A percentile compares a stretch with the other conserved stretches of the same genome.
Evolutionary conservation across 208 protist genomes (phyloP).

Genomic region (Acanthamoeba triangularis): DNA sequence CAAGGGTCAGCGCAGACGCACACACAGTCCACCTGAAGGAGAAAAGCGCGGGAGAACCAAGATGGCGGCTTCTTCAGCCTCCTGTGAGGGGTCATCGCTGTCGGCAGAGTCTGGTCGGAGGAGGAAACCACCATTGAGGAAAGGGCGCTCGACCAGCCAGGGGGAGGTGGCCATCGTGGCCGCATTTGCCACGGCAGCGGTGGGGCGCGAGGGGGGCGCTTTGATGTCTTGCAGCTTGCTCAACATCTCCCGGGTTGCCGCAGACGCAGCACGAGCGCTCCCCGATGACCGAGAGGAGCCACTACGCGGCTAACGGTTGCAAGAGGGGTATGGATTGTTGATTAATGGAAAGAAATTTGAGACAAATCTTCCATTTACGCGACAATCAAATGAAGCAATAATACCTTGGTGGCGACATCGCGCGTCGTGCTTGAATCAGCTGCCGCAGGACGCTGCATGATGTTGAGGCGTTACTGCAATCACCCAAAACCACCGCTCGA

Average conservation of each 20-base stretch:
- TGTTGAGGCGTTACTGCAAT: neutral
- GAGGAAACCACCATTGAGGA: constrained; percentile 7
- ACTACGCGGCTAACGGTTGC: neutral
- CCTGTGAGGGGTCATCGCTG: neutral
- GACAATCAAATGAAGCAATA: neutral
- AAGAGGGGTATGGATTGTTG: neutral
- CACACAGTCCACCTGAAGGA: neutral
- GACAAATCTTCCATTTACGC: too few relatives aligned
- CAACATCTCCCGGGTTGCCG: neutral
- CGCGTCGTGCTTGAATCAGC: neutral
- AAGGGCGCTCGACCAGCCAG: constrained; percentile 5
- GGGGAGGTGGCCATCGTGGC: neutral
- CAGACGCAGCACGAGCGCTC: neutral
- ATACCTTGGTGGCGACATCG: neutral
- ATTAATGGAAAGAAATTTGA: too few relatives aligned
- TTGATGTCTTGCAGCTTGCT: constrained; percentile 32
- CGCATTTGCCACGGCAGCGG: neutral
- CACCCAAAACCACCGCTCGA: neutral
- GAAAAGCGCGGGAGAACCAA: neutral
- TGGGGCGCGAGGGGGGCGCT: neutral
- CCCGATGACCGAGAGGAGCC: constrained; percentile 9
- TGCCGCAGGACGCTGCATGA: neutral
- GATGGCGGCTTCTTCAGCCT: neutral
- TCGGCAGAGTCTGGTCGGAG: neutral
- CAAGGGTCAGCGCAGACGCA: neutral